These are phyloP conservation scores for Eimeria maxima DNA, from an alignment of 169 alveolate species.

Conservation along the genomic window DNA sequence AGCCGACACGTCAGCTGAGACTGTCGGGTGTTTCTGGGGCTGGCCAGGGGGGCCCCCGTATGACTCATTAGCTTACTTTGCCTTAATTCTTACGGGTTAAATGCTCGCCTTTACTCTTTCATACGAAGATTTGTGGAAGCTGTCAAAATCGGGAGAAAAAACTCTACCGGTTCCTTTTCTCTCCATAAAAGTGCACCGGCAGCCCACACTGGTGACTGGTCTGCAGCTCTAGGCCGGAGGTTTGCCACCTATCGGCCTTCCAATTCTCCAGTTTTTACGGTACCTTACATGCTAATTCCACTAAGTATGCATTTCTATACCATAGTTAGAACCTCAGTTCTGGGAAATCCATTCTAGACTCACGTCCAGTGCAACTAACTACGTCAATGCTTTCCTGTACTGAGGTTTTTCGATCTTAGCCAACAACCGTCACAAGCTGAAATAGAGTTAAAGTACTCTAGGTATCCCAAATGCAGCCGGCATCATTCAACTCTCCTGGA, in stretches of 20 bases:
- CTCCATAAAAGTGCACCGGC: background rate
- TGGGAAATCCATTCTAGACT: background rate
- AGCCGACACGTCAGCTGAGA: conserved; percentile 23
- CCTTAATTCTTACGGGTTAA: background rate
- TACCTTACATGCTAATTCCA: background rate
- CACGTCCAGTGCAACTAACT: background rate
- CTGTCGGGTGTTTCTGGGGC: conserved; percentile 41
- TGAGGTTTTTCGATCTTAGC: background rate
- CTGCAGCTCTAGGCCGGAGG: background rate
- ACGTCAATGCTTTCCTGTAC: background rate
- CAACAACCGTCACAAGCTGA: background rate
- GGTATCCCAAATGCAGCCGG: background rate
- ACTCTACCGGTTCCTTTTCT: background rate
- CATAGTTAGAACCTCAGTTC: background rate
- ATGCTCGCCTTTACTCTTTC: background rate
- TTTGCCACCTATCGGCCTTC: conserved; percentile 14
- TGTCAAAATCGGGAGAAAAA: background rate
- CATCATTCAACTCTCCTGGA: background rate
- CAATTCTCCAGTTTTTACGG: background rate
- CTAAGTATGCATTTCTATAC: background rate
- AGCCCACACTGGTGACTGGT: conserved; percentile 18
- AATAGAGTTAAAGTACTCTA: background rate
- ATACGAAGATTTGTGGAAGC: background rate
- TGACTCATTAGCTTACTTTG: background rate
- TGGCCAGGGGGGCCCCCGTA: conserved; percentile 35